Conservation (phyloP, 345 rosid genomes). For the Combretum micranthum region DNA sequence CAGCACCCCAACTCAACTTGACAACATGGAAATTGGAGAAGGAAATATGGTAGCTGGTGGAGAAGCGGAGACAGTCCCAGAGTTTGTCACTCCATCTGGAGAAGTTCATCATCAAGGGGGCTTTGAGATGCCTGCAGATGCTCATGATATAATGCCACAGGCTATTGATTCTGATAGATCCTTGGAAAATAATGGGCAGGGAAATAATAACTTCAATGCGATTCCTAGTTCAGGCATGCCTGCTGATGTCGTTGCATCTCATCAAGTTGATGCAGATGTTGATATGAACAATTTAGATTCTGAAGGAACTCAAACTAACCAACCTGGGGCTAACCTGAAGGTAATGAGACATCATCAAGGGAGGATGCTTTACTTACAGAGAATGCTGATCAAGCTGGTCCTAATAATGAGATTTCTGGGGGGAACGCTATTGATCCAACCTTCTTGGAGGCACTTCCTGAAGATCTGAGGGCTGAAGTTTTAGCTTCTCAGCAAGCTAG, state of each 20-base stretch:
- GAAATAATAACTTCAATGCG: constrained; percentile 14
- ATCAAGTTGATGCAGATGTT: constrained; percentile 49
- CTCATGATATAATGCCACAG: constrained; percentile 22
- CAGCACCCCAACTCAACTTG: constrained; percentile 45
- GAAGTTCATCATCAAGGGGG: constrained; percentile 29
- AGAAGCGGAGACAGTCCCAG: constrained; percentile 33
- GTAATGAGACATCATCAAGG: constrained; percentile 34
- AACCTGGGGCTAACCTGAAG: constrained; percentile 32
- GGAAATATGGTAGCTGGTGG: constrained; percentile 36
- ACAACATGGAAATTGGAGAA: constrained; percentile 70
- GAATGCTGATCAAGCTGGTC: constrained; percentile 51
- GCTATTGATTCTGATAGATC: constrained; percentile 23
- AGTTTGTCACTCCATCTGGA: constrained; percentile 35
- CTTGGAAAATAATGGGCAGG: constrained; percentile 19
- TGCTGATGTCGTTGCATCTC: constrained; percentile 20
- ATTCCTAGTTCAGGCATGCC: constrained; percentile 32
- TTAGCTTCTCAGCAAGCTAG: constrained; percentile 97
- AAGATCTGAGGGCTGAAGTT: constrained; percentile 88
- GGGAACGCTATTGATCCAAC: constrained; percentile 90
- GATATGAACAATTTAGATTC: constrained; percentile 65
- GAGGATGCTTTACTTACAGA: constrained; percentile 30
- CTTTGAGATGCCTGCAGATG: constrained; percentile 31
- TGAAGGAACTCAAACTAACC: constrained; percentile 47
- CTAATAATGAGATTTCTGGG: constrained; percentile 41
- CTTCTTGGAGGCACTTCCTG: constrained; percentile 92